Conservation (phyloP, 1,284 basidiomycete species). For the Papiliotrema nemorosa region DNA sequence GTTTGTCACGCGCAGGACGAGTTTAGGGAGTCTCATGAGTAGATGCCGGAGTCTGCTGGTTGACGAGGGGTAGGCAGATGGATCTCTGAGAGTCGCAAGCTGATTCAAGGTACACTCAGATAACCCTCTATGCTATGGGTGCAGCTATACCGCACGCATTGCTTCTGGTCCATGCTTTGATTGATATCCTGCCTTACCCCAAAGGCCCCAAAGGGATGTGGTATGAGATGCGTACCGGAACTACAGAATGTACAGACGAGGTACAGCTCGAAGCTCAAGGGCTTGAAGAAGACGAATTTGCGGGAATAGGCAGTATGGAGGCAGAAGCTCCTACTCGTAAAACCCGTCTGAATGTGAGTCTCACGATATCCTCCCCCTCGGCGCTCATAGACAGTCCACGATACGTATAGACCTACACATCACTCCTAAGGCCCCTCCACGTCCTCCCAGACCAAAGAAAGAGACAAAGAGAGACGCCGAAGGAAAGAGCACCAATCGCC, state of each 20-base stretch:
- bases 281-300: conserved; percentile 38
- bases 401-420: conserved; percentile 21
- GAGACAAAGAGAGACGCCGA: neutral
- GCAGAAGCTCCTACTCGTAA: conserved; percentile 10
- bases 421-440: conserved; percentile 13
- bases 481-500: conserved; percentile 3
- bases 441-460: neutral
- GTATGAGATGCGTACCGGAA: conserved; percentile 69
- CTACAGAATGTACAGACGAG: conserved; percentile 73
- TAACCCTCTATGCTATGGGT: conserved; percentile 76
- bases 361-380: conserved; percentile 1
- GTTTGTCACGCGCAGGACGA: conserved; percentile 73
- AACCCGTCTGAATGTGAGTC: conserved; percentile 9
- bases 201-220: conserved; percentile 57
- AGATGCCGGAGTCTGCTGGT: conserved; percentile 72
- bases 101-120: conserved; percentile 62
- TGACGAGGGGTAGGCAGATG: conserved; percentile 61
- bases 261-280: conserved; percentile 41
- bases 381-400: conserved; percentile 12
- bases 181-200: conserved; percentile 68
- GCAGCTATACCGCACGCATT: conserved; percentile 81
- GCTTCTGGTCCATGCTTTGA: conserved; percentile 66
- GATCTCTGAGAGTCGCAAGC: neutral
- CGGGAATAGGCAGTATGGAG: conserved; percentile 16
- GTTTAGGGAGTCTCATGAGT: conserved; percentile 68